Conservation (phyloP, 108 stramenopile genomes). For the Heterococcus sp. region DNA sequence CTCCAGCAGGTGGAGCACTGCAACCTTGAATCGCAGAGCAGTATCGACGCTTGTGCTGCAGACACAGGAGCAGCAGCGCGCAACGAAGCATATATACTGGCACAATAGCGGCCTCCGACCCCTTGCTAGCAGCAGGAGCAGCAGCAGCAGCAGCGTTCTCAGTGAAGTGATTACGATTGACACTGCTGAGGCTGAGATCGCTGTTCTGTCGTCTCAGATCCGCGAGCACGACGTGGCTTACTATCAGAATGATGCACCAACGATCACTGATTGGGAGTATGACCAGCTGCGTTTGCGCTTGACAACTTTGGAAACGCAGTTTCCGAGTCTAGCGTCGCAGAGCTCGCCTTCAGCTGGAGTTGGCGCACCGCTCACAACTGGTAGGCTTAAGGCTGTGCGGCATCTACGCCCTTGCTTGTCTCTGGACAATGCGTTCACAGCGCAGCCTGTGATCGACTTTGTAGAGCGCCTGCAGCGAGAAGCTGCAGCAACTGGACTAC, state of each 20-base stretch:
- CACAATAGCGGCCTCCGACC: no score
- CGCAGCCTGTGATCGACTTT: slow-evolving; percentile 15
- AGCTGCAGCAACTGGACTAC: background rate
- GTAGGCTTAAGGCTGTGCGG: slow-evolving; percentile 11
- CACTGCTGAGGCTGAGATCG: slow-evolving; percentile 21
- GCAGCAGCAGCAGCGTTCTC: no score
- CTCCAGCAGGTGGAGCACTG: no score
- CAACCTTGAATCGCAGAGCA: no score
- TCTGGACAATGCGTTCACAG: slow-evolving; percentile 43
- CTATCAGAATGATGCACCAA: slow-evolving; percentile 25
- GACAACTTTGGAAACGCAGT: slow-evolving; percentile 11
- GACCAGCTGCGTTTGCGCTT: slow-evolving; percentile 31
- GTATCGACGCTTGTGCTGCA: no score
- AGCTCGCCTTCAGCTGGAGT: slow-evolving; percentile 3
- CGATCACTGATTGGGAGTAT: slow-evolving; percentile 39
- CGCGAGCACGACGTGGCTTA: slow-evolving; percentile 28
- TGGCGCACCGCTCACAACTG: background rate
- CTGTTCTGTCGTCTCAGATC: slow-evolving; percentile 19
- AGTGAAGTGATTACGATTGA: no score
- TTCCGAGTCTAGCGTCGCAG: slow-evolving; percentile 8
- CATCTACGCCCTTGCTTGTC: slow-evolving; percentile 33
- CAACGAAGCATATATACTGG: no score
- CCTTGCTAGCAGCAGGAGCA: no score
- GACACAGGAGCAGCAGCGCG: no score
- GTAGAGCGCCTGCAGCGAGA: slow-evolving; percentile 9